Percentiles rank a stretch among this genome's conserved stretches.
phyloP scores from a whole-genome alignment of 2,329 filamentous ascomycete species.

The Grosmannia serpens region DNA sequence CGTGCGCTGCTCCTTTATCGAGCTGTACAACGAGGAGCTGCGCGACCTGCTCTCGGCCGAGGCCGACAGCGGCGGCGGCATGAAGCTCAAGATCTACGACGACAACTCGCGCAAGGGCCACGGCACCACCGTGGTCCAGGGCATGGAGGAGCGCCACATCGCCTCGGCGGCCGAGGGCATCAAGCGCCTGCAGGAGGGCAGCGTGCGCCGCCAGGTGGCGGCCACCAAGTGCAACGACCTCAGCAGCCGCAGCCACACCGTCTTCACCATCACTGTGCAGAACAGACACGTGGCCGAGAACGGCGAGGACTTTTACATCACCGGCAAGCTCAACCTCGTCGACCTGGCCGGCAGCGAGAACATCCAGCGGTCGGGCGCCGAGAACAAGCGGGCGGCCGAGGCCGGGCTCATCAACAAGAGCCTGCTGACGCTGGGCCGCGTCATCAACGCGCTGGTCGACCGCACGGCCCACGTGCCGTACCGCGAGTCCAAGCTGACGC shows the following conservation, averaged over 20 bases:
- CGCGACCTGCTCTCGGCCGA: slow-evolving; percentile 78
- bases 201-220: slow-evolving; percentile 91
- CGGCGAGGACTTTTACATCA: slow-evolving; percentile 80
- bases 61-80: slow-evolving; percentile 46
- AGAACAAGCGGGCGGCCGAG: slow-evolving; percentile 94
- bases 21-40: slow-evolving; percentile 95
- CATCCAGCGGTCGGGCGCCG: slow-evolving; percentile 89
- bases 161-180: slow-evolving; percentile 76
- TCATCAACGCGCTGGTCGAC: slow-evolving; percentile 96
- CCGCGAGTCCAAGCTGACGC: slow-evolving; percentile 90
- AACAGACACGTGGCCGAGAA: slow-evolving; percentile 71
- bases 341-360: slow-evolving; percentile 97
- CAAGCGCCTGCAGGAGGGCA: slow-evolving; percentile 77
- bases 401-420: slow-evolving; percentile 98
- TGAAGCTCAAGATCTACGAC: slow-evolving; percentile 90
- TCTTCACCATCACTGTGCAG: slow-evolving; percentile 91
- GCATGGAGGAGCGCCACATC: slow-evolving; percentile 95
- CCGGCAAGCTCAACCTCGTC: slow-evolving; percentile 90
- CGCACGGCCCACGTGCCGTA: slow-evolving; percentile 78
- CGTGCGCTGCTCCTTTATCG: slow-evolving; percentile 97
- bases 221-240: slow-evolving; percentile 99
- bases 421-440: slow-evolving; percentile 81
- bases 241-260: slow-evolving; percentile 91
- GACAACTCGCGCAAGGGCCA: slow-evolving; percentile 81
- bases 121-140: slow-evolving; percentile 78